Evolutionary conservation across 2,329 filamentous ascomycete genomes (phyloP).

Genomic region (Penicillium polonicum): DNA sequence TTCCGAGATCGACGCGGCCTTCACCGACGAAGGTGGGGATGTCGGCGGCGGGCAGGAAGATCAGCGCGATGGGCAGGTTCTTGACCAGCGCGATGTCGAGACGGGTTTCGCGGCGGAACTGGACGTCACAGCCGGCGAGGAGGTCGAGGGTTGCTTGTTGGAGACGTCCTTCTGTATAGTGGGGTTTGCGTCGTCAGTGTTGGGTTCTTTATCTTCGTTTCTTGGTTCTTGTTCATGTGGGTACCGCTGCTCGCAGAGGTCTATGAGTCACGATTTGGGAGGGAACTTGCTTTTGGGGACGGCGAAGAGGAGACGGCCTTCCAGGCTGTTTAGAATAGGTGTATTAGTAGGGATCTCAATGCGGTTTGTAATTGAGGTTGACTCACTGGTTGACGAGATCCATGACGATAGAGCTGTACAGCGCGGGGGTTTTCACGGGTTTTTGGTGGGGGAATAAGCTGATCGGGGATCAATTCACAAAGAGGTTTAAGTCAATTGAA

Average conservation of each 20-base stretch:
- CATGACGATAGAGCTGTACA: slow-evolving; percentile 44
- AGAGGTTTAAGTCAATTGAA: slow-evolving; percentile 13
- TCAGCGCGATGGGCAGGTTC: slow-evolving; percentile 90
- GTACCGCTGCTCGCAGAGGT: slow-evolving; percentile 10
- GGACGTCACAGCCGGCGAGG: slow-evolving; percentile 88
- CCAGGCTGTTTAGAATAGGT: slow-evolving; percentile 62
- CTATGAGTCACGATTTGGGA: slow-evolving; percentile 21
- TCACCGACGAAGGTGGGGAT: slow-evolving; percentile 98
- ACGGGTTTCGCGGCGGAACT: slow-evolving; percentile 91
- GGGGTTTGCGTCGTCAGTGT: slow-evolving; percentile 17
- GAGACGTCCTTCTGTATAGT: slow-evolving; percentile 76
- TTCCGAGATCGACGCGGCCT: slow-evolving; percentile 88
- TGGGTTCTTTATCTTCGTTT: slow-evolving; percentile 4
- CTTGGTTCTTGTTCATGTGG: slow-evolving; percentile 2
- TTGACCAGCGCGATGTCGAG: slow-evolving; percentile 98
- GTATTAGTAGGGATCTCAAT: slow-evolving; percentile 5
- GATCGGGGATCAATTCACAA: background rate
- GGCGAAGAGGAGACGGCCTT: slow-evolving; percentile 90
- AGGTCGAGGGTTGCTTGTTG: slow-evolving; percentile 86
- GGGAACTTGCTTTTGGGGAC: slow-evolving; percentile 88
- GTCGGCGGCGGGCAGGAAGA: slow-evolving; percentile 95
- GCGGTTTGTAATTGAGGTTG: slow-evolving; percentile 14
- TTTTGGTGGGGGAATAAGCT: background rate
- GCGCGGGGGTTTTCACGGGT: slow-evolving; percentile 13
- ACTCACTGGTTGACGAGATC: slow-evolving; percentile 63